Conservation (phyloP, 2,329 filamentous ascomycete genomes). For the Neopestalotiopsis sp. region DNA sequence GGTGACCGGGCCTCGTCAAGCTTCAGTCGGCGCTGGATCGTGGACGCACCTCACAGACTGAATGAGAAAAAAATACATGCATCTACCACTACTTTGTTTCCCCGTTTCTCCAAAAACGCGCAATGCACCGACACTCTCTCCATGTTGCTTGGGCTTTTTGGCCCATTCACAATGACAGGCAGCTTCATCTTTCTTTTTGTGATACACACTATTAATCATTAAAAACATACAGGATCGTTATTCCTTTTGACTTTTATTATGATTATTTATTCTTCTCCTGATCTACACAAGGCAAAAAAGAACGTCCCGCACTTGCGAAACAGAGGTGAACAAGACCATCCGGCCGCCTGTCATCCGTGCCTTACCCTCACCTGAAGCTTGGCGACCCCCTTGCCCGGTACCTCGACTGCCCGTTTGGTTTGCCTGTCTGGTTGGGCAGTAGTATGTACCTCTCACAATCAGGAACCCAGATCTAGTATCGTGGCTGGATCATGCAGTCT, state of each 20-base stretch:
- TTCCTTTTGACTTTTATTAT: not conserved
- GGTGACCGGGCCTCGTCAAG: not conserved
- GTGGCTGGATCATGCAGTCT: constrained; percentile 10
- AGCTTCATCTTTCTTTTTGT: not conserved
- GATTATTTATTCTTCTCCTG: not conserved
- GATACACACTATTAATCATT: not conserved
- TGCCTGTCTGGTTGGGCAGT: not conserved
- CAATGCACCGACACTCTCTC: not conserved
- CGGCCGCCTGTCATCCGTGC: not conserved
- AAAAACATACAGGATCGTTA: not conserved
- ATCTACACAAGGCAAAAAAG: not conserved
- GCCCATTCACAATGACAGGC: too few species aligned
- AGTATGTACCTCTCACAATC: not conserved
- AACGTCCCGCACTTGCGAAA: not conserved
- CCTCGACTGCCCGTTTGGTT: not conserved
- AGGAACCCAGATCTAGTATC: constrained; percentile 10
- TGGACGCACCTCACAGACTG: not conserved
- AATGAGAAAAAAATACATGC: too few species aligned
- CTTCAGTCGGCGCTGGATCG: not conserved
- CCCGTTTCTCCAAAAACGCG: not conserved
- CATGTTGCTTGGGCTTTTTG: too few species aligned
- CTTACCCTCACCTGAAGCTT: constrained; percentile 1
- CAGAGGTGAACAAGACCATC: not conserved
- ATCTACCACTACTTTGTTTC: not conserved
- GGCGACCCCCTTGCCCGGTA: not conserved